phyloP scores from a whole-genome alignment of 805 yeast genomes.

The Candida alai region DNA sequence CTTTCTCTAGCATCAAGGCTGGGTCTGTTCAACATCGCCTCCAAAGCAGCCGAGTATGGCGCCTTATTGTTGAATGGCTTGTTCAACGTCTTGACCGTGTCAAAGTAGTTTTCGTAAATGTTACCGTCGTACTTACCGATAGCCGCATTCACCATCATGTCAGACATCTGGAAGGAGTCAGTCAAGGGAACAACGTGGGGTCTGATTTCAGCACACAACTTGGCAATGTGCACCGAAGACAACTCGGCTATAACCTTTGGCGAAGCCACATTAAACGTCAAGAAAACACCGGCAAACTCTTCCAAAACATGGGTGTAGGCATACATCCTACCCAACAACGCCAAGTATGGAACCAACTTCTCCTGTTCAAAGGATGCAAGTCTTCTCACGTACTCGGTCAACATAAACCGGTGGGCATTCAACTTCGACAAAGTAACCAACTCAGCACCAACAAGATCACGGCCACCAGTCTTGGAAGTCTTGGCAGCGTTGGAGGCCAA shows the following conservation, averaged over 20 bases:
- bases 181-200: slow-evolving; percentile 40
- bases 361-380: slow-evolving; percentile 20
- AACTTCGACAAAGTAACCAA: slow-evolving; percentile 39
- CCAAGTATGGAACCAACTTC: slow-evolving; percentile 26
- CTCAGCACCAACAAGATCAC: slow-evolving; percentile 35
- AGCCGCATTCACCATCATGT: slow-evolving; percentile 39
- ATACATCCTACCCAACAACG: slow-evolving; percentile 31
- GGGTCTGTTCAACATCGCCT: slow-evolving; percentile 39
- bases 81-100: slow-evolving; percentile 31
- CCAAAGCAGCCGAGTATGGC: slow-evolving; percentile 36
- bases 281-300: slow-evolving; percentile 34
- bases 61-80: slow-evolving; percentile 35
- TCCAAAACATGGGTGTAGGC: slow-evolving; percentile 28
- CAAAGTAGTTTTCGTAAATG: slow-evolving; percentile 41
- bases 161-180: slow-evolving; percentile 43
- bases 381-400: slow-evolving; percentile 26
- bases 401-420: slow-evolving; percentile 41
- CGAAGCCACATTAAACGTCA: slow-evolving; percentile 31
- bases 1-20: slow-evolving; percentile 35
- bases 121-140: slow-evolving; percentile 42
- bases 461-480: slow-evolving; percentile 17
- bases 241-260: slow-evolving; percentile 26
- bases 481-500: slow-evolving; percentile 27
- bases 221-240: slow-evolving; percentile 25
- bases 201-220: slow-evolving; percentile 32